Conservation (phyloP, 1,284 basidiomycete species). For the Ustilago trichophora region DNA sequence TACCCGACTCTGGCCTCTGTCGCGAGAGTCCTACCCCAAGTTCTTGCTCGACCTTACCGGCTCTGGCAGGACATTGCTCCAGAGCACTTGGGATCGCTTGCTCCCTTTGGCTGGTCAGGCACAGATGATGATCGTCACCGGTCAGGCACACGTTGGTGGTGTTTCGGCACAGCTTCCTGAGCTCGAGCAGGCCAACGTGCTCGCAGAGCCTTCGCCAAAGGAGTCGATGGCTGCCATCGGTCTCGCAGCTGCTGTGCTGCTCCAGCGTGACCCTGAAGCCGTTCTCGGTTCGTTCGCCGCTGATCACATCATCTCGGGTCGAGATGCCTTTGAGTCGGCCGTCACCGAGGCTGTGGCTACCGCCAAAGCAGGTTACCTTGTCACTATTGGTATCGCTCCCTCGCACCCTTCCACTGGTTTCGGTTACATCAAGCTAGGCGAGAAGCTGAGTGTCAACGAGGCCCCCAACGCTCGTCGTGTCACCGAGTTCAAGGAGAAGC, state of each 20-base stretch:
- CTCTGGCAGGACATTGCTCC: slow-evolving; percentile 57
- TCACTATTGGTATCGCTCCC: slow-evolving; percentile 66
- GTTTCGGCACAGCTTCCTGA: slow-evolving; percentile 59
- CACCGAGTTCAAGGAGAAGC: slow-evolving; percentile 66
- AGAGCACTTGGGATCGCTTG: slow-evolving; percentile 64
- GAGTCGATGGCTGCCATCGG: slow-evolving; percentile 66
- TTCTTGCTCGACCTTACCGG: slow-evolving; percentile 64
- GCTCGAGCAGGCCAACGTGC: slow-evolving; percentile 50
- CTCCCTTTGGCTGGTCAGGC: slow-evolving; percentile 55
- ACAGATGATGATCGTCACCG: slow-evolving; percentile 62
- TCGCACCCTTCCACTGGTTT: slow-evolving; percentile 65
- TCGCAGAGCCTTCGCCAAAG: slow-evolving; percentile 64
- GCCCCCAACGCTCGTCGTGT: slow-evolving; percentile 64
- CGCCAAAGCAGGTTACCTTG: slow-evolving; percentile 63
- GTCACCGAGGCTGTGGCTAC: slow-evolving; percentile 64
- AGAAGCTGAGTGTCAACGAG: slow-evolving; percentile 43
- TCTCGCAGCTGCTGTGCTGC: slow-evolving; percentile 63
- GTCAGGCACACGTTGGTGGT: slow-evolving; percentile 54
- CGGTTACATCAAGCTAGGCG: slow-evolving; percentile 66
- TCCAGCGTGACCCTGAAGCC: slow-evolving; percentile 61
- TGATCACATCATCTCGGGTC: slow-evolving; percentile 65
- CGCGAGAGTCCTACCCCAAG: slow-evolving; percentile 62
- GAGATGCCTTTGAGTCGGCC: slow-evolving; percentile 64
- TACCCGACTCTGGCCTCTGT: slow-evolving; percentile 64
- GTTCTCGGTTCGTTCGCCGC: slow-evolving; percentile 66